These are phyloP conservation scores for Hypoxylon sp. DNA, from an alignment of 2,329 filamentous ascomycete genomes.

Conservation along the genomic window DNA sequence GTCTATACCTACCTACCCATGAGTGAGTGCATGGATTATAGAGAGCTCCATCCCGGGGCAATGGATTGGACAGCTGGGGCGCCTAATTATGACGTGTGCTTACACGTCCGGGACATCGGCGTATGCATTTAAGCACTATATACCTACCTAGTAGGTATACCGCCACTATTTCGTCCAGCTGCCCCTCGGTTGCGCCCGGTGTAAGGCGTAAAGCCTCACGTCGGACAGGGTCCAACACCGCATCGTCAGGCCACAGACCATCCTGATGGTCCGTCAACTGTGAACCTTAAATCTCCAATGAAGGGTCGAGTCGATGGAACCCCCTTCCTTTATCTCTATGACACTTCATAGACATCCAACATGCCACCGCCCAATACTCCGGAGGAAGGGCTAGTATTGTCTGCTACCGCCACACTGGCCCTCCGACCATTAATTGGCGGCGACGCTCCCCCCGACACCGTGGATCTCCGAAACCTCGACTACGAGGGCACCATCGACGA, in stretches of 20 bases:
- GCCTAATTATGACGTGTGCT: background rate
- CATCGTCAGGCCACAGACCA: background rate
- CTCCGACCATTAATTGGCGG: constrained; percentile 42
- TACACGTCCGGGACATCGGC: background rate
- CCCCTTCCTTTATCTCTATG: constrained; percentile 21
- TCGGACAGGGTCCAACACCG: background rate
- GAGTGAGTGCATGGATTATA: background rate
- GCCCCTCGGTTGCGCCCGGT: background rate
- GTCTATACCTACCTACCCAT: too few relatives aligned
- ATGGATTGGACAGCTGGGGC: background rate
- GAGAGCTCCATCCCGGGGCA: background rate
- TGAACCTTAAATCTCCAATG: background rate
- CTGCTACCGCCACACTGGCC: constrained; percentile 43
- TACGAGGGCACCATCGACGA: constrained; percentile 59
- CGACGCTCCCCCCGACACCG: constrained; percentile 32
- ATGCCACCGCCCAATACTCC: constrained; percentile 54
- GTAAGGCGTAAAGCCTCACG: background rate
- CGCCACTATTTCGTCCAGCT: background rate
- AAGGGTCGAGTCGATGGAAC: constrained; percentile 24
- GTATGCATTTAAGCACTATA: background rate
- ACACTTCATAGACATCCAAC: constrained; percentile 21
- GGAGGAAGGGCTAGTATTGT: constrained; percentile 49
- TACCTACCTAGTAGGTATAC: too few relatives aligned
- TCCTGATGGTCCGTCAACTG: background rate
- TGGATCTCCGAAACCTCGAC: constrained; percentile 60